A percentile compares a stretch with the other conserved stretches of the same genome.
Evolutionary conservation across 177 flowering plant species (phyloP).

Genomic region (Vitis hybrid): DNA sequence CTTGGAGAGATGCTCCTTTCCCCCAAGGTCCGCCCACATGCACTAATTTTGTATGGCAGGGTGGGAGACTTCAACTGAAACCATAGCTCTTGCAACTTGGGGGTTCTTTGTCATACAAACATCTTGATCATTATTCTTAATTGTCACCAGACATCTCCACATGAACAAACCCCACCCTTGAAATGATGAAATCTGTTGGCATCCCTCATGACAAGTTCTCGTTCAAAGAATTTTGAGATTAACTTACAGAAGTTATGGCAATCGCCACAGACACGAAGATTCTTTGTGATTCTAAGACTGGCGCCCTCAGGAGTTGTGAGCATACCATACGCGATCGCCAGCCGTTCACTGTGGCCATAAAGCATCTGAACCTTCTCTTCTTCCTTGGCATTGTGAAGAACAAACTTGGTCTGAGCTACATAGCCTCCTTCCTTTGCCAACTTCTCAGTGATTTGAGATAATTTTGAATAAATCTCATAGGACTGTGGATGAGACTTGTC

Average conservation of each 20-base stretch:
- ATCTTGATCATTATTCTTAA: neutral
- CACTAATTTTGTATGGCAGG: no score
- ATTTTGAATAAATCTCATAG: slow-evolving; percentile 41
- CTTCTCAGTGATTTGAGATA: slow-evolving; percentile 35
- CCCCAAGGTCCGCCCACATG: no score
- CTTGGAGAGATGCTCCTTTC: no score
- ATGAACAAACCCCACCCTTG: slow-evolving; percentile 57
- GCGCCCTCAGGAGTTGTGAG: slow-evolving; percentile 34
- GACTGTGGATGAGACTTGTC: slow-evolving; percentile 66
- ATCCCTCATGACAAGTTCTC: slow-evolving; percentile 66
- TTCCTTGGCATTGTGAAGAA: slow-evolving; percentile 57
- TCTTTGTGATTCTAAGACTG: slow-evolving; percentile 58
- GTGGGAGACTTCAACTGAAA: no score
- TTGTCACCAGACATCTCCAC: slow-evolving; percentile 70
- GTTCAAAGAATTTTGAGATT: slow-evolving; percentile 39
- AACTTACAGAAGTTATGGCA: slow-evolving; percentile 62
- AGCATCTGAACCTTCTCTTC: slow-evolving; percentile 60
- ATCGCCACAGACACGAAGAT: slow-evolving; percentile 72
- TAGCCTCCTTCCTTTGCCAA: slow-evolving; percentile 54
- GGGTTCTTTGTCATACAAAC: no score
- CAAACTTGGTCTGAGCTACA: slow-evolving; percentile 53
- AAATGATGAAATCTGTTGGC: slow-evolving; percentile 79
- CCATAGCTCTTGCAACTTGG: no score
- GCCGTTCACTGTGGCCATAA: slow-evolving; percentile 73
- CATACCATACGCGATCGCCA: slow-evolving; percentile 68